These are phyloP conservation scores for Microdochium nivale DNA, from an alignment of 2,329 filamentous ascomycete species.

Conservation along the genomic window DNA sequence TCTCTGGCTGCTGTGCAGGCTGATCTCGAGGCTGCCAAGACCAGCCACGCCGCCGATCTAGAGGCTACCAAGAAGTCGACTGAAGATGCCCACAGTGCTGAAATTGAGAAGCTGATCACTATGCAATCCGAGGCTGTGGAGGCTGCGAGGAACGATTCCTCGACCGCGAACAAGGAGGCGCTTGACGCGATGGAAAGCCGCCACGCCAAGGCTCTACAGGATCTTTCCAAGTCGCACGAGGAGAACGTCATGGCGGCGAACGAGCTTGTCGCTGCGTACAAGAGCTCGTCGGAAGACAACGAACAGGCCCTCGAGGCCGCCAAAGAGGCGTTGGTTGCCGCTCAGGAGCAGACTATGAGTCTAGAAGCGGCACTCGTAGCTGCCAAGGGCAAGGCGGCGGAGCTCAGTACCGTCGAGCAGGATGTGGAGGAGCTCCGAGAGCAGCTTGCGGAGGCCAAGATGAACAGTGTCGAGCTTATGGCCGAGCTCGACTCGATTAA, in stretches of 20 bases:
- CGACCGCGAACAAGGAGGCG: slow-evolving; percentile 14
- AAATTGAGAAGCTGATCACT: slow-evolving; percentile 36
- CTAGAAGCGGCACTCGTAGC: slow-evolving; percentile 25
- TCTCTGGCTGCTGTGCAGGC: slow-evolving; percentile 14
- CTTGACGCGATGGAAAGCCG: slow-evolving; percentile 30
- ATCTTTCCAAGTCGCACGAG: slow-evolving; percentile 28
- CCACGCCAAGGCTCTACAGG: slow-evolving; percentile 38
- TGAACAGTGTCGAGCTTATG: slow-evolving; percentile 49
- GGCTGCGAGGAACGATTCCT: slow-evolving; percentile 30
- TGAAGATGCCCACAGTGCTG: slow-evolving; percentile 29
- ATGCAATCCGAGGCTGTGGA: slow-evolving; percentile 36
- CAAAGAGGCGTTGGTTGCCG: slow-evolving; percentile 20
- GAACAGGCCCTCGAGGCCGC: slow-evolving; percentile 25
- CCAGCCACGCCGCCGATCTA: slow-evolving; percentile 24
- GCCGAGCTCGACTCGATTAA: slow-evolving; percentile 51
- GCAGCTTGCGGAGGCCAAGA: slow-evolving; percentile 50
- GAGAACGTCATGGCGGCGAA: slow-evolving; percentile 16
- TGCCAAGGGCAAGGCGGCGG: slow-evolving; percentile 22
- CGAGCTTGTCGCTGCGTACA: slow-evolving; percentile 20
- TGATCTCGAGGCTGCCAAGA: slow-evolving; percentile 24
- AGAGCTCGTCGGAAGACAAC: slow-evolving; percentile 18
- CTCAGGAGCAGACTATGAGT: slow-evolving; percentile 15
- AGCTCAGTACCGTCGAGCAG: slow-evolving; percentile 33
- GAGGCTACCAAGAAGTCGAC: slow-evolving; percentile 30
- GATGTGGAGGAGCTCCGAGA: slow-evolving; percentile 42